phyloP scores from a whole-genome alignment of 306 rosid genomes.

The Cicer chorassanicum region DNA sequence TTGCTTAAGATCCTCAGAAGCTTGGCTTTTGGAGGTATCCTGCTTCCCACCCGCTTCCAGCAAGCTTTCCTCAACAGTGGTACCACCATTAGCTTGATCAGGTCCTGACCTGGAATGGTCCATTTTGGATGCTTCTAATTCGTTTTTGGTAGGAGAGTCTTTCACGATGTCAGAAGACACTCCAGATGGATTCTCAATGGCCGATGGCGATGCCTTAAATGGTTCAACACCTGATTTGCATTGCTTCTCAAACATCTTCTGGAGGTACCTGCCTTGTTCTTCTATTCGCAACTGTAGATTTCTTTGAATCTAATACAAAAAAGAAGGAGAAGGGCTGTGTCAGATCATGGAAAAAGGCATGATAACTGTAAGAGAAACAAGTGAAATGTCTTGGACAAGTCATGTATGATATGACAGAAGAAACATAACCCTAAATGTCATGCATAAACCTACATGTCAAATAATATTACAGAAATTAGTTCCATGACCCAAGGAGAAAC shows the following conservation, averaged over 20 bases:
- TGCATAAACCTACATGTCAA: conserved; percentile 20
- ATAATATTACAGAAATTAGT: conserved; percentile 32
- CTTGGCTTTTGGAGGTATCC: conserved; percentile 50
- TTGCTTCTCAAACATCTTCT: conserved; percentile 96
- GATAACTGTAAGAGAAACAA: conserved; percentile 29
- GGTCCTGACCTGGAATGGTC: conserved; percentile 45
- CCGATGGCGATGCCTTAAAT: conserved; percentile 53
- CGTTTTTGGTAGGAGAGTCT: conserved; percentile 59
- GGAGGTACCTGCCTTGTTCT: conserved; percentile 95
- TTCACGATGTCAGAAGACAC: conserved; percentile 52
- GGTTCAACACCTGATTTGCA: conserved; percentile 58
- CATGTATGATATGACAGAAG: conserved; percentile 22
- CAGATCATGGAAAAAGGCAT: conserved; percentile 21
- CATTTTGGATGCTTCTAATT: conserved; percentile 56
- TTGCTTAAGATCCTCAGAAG: conserved; percentile 49
- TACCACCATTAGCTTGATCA: conserved; percentile 49
- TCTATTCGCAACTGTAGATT: conserved; percentile 94
- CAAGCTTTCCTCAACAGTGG: conserved; percentile 44
- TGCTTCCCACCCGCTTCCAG: conserved; percentile 48
- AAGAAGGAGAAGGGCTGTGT: conserved; percentile 10
- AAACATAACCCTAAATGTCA: conserved; percentile 19
- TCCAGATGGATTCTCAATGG: conserved; percentile 55
- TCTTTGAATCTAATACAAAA: conserved; percentile 66
- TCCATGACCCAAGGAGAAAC: conserved; percentile 26
- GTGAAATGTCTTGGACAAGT: conserved; percentile 2